phyloP scores from a whole-genome alignment of 345 rosid species.

The Isatis tinctoria region DNA sequence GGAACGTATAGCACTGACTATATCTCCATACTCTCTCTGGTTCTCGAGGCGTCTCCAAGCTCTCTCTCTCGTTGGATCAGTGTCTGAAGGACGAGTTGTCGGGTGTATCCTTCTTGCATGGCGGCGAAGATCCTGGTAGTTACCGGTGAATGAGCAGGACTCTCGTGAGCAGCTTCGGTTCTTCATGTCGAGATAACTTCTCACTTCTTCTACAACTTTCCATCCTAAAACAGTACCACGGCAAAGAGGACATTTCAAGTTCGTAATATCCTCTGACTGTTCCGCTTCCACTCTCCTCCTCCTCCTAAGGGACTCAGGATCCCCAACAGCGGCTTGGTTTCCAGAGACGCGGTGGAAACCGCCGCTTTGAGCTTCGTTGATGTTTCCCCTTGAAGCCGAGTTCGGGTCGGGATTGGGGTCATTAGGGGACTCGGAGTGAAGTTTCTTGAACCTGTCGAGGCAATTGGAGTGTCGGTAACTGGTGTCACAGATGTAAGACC shows the following conservation, averaged over 20 bases:
- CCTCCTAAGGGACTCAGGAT: slow-evolving; percentile 37
- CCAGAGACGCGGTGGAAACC: slow-evolving; percentile 11
- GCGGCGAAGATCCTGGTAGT: slow-evolving; percentile 77
- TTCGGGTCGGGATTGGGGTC: slow-evolving; percentile 37
- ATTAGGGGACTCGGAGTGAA: slow-evolving; percentile 42
- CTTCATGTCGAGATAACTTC: slow-evolving; percentile 74
- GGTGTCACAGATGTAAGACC: slow-evolving; percentile 87
- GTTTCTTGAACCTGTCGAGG: slow-evolving; percentile 77
- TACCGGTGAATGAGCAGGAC: slow-evolving; percentile 64
- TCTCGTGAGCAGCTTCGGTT: slow-evolving; percentile 81
- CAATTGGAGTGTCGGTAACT: slow-evolving; percentile 94
- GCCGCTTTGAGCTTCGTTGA: slow-evolving; percentile 17
- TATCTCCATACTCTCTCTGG: slow-evolving; percentile 76
- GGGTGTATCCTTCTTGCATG: slow-evolving; percentile 92
- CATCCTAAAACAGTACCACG: slow-evolving; percentile 67
- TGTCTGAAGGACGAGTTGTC: slow-evolving; percentile 64
- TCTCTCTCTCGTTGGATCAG: slow-evolving; percentile 79
- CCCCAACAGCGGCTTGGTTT: slow-evolving; percentile 37
- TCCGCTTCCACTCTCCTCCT: slow-evolving; percentile 35
- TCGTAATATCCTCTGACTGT: slow-evolving; percentile 29
- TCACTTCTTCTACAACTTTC: slow-evolving; percentile 70
- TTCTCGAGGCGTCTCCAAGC: slow-evolving; percentile 87
- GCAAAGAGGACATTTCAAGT: slow-evolving; percentile 76
- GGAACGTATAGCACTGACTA: slow-evolving; percentile 78
- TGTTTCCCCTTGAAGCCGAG: slow-evolving; percentile 32